Base-by-base conservation (phyloP, 495 filamentous ascomycete species). In the Neurospora tetrasperma region DNA sequence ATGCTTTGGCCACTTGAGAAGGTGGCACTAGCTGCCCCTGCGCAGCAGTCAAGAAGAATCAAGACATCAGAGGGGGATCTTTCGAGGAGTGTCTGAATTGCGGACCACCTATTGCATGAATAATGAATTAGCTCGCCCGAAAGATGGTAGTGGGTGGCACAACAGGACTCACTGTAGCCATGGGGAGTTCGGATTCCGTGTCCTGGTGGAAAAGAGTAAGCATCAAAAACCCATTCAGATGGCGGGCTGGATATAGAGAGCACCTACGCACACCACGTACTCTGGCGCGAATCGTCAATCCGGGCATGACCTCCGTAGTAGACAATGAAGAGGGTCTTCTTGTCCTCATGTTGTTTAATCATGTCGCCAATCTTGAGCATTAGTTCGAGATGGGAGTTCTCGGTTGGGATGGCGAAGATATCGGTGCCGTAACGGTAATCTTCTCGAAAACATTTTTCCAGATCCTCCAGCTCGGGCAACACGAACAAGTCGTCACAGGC, bases 291-390 rank as follows among this genome's bases (percentile, higher is more conserved):
- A 44, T 86, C 82, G 69, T 88, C 84, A 48, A 87, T 87, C 27
- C 80, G 77, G 7, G 85, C 86, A 76, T 88, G 87, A 16, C 87
- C 87, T 10, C 83, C 86, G 72, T 88, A 88, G 74, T 88, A 88
- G 10, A 88, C 79, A 10, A 88, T 75, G 70, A 88, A 80, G 14
- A 88, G 72, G 0, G 84, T 87, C 69, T 87, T 84, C 38, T 76
- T 79, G 18, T 80, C 78, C 54, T 87, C 84, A 69, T 85, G 81
- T n/a, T 85, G 79, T 72, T 86, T 83, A 70, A 87, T 81, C 79
- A 87, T 80, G 54, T 84, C 79, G 20, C 82, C 82, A 38, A 87
- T 77, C 74, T 84, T 84, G 54, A 83, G 74, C 82, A 85, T 86
- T 43, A 88, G 72, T 68, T 84, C 82, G 5, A 85, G 80, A 70